Evolutionary conservation across 306 rosid species (phyloP), one percentile per base, ranked within the genome.

Genomic region (Trichosanthes truncata): DNA sequence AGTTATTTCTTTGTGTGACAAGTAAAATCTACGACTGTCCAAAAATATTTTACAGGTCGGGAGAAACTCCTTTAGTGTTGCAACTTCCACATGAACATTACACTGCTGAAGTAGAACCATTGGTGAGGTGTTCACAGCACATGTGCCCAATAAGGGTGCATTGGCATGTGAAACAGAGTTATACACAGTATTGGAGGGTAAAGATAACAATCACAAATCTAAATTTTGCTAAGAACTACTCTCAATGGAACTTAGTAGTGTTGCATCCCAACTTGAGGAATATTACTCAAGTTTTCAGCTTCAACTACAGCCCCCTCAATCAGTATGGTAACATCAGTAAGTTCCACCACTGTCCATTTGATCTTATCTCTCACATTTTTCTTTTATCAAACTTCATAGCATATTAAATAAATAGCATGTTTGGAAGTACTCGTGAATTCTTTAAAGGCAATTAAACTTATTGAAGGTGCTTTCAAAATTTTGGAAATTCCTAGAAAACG

Each of bases 91-190:
- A 72, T 38, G 75, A 36, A 23, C 17, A 40, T 7, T 61, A 33
- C 4, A 66, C 65, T 20, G 23, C 21, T 41, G 84, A 71, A 55
- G 21, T 77, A 35, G 9, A 77, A 23, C 74, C 86, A 31, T 25
- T 88, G 76, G 89, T 91, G 51, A 81, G 81, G 84, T 93, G 98
- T 80, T 84, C 98, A 6, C 71, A 56, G 40, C 94, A 93, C 76
- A 88, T 91, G 98, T 91, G 98, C 80, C 97, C 98, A 31, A 87
- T 91, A 77, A 82, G 88, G 51, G 85, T 93, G 43, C 98, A 91
- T 18, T 93, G 97, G 97, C 98, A 93, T 79, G 88, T 93, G 77
- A 91, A 93, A 62, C 86, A 88, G 77, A 93, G 92, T 53, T 91
- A 91, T 41, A 88, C 26, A 86, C 85, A 88, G 80, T 91, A 91